Base-by-base conservation (phyloP, 2,329 filamentous ascomycete species). In the Coniochaeta sp. region DNA sequence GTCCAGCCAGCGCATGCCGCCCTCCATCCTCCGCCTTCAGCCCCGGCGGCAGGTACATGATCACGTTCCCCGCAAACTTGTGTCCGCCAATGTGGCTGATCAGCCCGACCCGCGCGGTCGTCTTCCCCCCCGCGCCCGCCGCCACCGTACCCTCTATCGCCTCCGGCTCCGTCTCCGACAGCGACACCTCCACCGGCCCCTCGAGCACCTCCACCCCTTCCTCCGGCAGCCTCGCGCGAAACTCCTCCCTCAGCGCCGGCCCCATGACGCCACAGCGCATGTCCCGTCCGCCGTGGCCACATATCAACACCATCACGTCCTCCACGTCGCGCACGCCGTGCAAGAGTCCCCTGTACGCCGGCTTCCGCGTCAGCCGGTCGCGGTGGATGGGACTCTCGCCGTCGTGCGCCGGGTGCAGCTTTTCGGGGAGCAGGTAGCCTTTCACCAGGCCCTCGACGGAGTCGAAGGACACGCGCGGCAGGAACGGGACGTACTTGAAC, bases 31-130 rank as follows among this genome's bases (percentile, higher is more conserved):
- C 65, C 3, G 70, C 72, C 62, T 70, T 77, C 63, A 77, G 61
- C 0, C 68, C 69, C 0, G 86, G 88, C 4, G 91, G 90, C 5
- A 95, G 71, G 68, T 95, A 95, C 1, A 95, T 74, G 55, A 95
- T 91, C 38, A 93, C 83, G 71, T 96, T 96, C 1, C 91, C 91
- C 0, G 91, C 91, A 70, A 88, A 93, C 71, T 92, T 93, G 73
- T 96, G 91, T 0, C 91, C 91, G 1, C 90, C 90, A 58, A 96
- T 87, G 67, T 96, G 91, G 62, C 87, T 91, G 59, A 93, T 89
- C 59, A 88, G 68, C 0, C 84, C 90, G 0, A 93, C 82, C 55
- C 86, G 77, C 1, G 86, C 89, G 0, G 79, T 75, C 7, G 65
- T 64, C 12, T 62, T 62, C 65, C 64, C 62, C 65, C 17, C 55